Evolutionary conservation across 2,329 filamentous ascomycete species (phyloP).

Genomic region (Alternaria novae-zelandiae): DNA sequence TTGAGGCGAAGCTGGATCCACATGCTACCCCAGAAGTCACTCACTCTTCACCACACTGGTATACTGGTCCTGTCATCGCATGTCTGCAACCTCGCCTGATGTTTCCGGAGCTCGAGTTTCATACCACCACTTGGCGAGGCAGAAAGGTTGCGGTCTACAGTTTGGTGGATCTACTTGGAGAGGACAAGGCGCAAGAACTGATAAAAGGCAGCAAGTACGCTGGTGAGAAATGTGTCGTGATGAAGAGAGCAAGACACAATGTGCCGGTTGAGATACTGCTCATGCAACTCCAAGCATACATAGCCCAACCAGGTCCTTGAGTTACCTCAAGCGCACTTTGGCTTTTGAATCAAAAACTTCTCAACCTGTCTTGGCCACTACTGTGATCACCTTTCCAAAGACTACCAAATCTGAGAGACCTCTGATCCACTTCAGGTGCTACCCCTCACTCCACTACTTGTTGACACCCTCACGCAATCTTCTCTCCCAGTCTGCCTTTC

Average conservation of each 20-base stretch:
- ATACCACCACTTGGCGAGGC: constrained; percentile 38
- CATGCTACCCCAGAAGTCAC: constrained; percentile 29
- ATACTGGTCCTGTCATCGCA: constrained; percentile 29
- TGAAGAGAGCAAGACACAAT: constrained; percentile 38
- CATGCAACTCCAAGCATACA: constrained; percentile 42
- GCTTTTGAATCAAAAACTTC: not conserved
- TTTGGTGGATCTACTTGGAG: constrained; percentile 42
- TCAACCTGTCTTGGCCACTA: not conserved
- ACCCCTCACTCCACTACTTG: not conserved
- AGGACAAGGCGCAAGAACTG: constrained; percentile 32
- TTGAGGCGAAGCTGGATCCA: constrained; percentile 30
- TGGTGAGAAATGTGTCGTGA: constrained; percentile 32
- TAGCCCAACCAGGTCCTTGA: constrained; percentile 31
- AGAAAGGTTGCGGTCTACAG: constrained; percentile 43
- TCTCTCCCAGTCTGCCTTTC: constrained; percentile 41
- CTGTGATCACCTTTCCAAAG: not conserved
- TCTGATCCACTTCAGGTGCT: not conserved
- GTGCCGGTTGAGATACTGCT: constrained; percentile 37
- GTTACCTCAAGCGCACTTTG: not conserved
- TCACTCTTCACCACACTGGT: constrained; percentile 37
- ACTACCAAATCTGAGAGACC: not conserved
- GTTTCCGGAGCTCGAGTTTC: constrained; percentile 41
- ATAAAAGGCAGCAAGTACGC: constrained; percentile 30
- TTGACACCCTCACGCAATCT: not conserved
- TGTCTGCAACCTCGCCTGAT: constrained; percentile 35